Evolutionary conservation across 257 asterid genomes (phyloP), one percentile per base, ranked within the genome.

Genomic region (Nicotiana tabacum): DNA sequence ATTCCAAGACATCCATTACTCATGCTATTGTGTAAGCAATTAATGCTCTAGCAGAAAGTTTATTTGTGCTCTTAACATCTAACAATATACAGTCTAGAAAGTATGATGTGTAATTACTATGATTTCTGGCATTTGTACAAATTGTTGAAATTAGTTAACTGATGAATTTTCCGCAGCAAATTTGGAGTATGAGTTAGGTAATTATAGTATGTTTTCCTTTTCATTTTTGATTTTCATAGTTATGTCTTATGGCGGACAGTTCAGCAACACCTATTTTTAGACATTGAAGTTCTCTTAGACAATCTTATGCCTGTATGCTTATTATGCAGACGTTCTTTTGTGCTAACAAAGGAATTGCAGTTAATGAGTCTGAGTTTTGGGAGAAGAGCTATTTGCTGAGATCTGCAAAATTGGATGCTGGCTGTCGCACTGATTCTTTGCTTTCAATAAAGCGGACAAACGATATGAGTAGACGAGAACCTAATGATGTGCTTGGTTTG

Each of bases 301-400:
- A 79, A 15, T 81, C 70, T 83, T 81, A 35, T 79, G 85, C 78
- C 78, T 51, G 46, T 29, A 76, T 76, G 46, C 16, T 16, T 76
- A 51, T 76, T 51, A 53, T 82, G 88, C 94, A 94, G 99, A 90
- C 93, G 96, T 96, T 94, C 87, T 96, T 96, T 87, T 90, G 86
- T 84, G 92, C 93, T 67, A 96, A 96, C 87, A 90, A 88, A 88
- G 86, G 57, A 82, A 90, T 94, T 85, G 85, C 95, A 35, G 93
- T 96, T 86, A 94, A 92, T 55, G 95, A 93, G 87, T 91, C 97
- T 84, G 99, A 94, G 84, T 96, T 94, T 87, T 96, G 99, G 99
- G 99, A 93, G 91, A 92, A 92, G 88, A 94, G 99, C 93, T 94
- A 91, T 86, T 89, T 87, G 86, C 93, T 84, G 30, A 90, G 97